A percentile compares a stretch with the other conserved stretches of the same genome.
phyloP scores from a whole-genome alignment of 1,284 basidiomycete genomes.

The Boletus sp. region DNA sequence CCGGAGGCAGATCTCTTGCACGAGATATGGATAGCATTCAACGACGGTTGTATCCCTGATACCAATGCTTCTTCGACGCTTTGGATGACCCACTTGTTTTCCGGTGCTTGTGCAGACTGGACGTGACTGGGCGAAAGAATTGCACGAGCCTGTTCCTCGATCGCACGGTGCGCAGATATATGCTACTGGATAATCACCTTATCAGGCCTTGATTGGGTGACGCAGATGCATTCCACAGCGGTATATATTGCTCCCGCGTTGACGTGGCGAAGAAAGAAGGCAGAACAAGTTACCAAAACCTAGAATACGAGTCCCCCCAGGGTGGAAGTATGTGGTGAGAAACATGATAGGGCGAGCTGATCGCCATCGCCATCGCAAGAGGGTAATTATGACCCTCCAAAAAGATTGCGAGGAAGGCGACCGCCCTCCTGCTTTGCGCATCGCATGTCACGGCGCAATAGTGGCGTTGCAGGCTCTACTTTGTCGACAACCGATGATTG shows the following conservation, averaged over 20 bases:
- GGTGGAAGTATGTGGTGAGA: neutral
- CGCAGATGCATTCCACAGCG: too few species aligned
- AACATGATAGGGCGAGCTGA: slow-evolving; percentile 1
- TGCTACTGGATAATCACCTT: neutral
- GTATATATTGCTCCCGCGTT: too few species aligned
- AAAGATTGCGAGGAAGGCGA: neutral
- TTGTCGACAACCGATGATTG: neutral
- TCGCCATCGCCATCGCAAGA: neutral
- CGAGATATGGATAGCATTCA: neutral
- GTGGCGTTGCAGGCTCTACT: neutral
- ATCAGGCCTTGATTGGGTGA: too few species aligned
- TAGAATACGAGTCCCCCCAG: neutral
- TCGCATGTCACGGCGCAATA: neutral
- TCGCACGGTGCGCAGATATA: neutral
- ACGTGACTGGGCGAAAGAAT: neutral
- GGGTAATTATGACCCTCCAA: neutral
- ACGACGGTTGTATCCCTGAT: neutral
- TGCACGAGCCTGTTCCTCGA: neutral
- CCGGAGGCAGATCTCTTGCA: neutral
- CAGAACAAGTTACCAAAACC: neutral
- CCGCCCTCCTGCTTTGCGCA: neutral
- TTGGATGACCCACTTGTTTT: too few species aligned
- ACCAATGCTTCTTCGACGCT: neutral
- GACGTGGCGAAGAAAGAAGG: neutral
- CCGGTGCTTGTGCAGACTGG: neutral